Conservation (phyloP, 495 filamentous ascomycete genomes). For the Aspergillus indologenus region DNA sequence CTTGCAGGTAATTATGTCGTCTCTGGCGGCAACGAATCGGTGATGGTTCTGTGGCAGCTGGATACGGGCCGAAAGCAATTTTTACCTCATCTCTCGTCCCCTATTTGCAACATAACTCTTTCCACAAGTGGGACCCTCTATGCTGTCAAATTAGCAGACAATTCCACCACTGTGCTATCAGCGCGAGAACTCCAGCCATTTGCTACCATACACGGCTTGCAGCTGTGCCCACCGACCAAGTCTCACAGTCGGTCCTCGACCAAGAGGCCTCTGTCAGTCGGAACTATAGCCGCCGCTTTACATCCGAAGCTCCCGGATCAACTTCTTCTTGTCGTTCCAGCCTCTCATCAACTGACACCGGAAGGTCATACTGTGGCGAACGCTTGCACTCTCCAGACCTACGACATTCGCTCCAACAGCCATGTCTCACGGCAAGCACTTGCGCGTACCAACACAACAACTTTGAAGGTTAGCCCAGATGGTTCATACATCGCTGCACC, state of each 20-base stretch:
- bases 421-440: conserved; percentile 82
- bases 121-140: conserved; percentile 78
- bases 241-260: conserved; percentile 21
- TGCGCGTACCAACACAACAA: conserved; percentile 81
- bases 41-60: conserved; percentile 92
- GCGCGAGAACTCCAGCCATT: conserved; percentile 82
- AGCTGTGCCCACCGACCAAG: conserved; percentile 42
- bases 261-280: conserved; percentile 3
- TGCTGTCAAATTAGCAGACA: conserved; percentile 80
- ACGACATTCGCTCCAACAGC: conserved; percentile 68
- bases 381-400: conserved; percentile 71
- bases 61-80: conserved; percentile 76
- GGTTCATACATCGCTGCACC: conserved; percentile 67
- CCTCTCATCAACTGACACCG: conserved; percentile 41
- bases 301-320: conserved; percentile 55
- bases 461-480: conserved; percentile 68
- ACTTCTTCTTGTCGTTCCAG: conserved; percentile 60
- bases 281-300: conserved; percentile 37
- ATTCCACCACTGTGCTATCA: conserved; percentile 82
- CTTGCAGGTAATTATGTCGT: conserved; percentile 86
- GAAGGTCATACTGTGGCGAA: conserved; percentile 26
- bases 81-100: conserved; percentile 81
- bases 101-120: conserved; percentile 77
- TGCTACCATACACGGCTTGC: conserved; percentile 77
- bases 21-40: conserved; percentile 86